These are phyloP conservation scores for Alternaria sp. DNA, from an alignment of 2,329 filamentous ascomycete genomes.

Conservation along the genomic window DNA sequence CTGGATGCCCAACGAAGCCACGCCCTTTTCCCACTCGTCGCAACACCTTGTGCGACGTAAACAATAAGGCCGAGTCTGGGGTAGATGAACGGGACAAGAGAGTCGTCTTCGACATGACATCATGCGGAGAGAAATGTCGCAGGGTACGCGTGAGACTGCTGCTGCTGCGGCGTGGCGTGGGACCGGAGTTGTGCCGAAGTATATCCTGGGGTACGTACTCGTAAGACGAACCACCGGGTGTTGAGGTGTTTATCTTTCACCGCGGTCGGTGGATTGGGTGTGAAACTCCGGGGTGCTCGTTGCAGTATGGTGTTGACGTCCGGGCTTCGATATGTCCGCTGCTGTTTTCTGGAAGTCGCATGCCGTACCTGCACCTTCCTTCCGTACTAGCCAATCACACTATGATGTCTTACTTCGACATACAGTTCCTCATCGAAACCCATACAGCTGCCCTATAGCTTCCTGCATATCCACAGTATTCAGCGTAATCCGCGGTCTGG, in stretches of 20 bases:
- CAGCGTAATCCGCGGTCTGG: neutral
- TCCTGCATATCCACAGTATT: slow-evolving; percentile 13
- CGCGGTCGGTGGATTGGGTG: neutral
- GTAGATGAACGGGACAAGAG: neutral
- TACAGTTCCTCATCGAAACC: neutral
- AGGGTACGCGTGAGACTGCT: neutral
- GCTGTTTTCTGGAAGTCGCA: neutral
- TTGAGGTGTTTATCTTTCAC: neutral
- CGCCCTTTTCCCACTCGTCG: neutral
- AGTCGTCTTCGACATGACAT: neutral
- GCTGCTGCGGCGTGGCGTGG: neutral
- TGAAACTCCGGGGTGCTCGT: neutral
- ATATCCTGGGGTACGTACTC: neutral
- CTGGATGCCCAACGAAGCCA: neutral
- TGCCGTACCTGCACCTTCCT: neutral
- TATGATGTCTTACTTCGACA: neutral
- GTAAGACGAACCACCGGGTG: neutral
- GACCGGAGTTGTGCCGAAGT: neutral
- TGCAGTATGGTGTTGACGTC: neutral
- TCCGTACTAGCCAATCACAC: neutral
- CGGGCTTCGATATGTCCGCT: neutral
- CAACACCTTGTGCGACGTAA: neutral
- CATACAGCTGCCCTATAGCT: slow-evolving; percentile 8
- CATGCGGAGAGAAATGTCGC: neutral
- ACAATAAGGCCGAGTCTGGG: neutral